Evolutionary conservation across 208 protist species (phyloP).

Genomic region (Wallacemonas sp.): DNA sequence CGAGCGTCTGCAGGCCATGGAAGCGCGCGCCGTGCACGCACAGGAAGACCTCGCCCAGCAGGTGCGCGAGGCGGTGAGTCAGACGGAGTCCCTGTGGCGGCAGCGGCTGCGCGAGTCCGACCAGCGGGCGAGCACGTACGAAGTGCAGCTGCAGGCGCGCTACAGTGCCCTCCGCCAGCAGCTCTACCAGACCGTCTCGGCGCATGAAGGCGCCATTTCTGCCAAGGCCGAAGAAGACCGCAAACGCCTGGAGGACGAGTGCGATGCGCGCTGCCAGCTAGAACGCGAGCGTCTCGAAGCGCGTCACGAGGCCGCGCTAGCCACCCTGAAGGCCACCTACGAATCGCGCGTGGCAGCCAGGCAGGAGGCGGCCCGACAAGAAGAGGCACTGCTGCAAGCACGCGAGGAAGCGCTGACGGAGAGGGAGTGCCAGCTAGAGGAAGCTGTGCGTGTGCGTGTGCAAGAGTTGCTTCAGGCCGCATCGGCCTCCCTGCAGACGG

Average conservation of each 20-base stretch:
- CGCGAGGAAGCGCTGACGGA: constrained; percentile 13
- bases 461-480: neutral
- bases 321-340: neutral
- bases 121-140: constrained; percentile 7
- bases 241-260: neutral
- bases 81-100: constrained; percentile 5
- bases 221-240: neutral
- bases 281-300: neutral
- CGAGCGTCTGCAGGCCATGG: constrained; percentile 19
- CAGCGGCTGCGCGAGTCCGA: constrained; percentile 12
- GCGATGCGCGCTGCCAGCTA: neutral
- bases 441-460: neutral
- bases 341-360: neutral
- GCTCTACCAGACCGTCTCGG: constrained; percentile 5
- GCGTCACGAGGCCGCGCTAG: constrained; percentile 11
- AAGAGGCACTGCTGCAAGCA: constrained; percentile 1
- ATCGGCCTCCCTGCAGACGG: constrained; percentile 6
- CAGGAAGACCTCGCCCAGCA: constrained; percentile 16
- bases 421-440: constrained; percentile 9
- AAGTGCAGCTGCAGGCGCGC: constrained; percentile 2
- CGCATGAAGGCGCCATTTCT: neutral
- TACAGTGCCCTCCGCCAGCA: constrained; percentile 8
- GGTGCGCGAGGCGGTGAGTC: constrained; percentile 11
- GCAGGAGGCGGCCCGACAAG: neutral
- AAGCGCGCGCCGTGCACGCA: constrained; percentile 20